phyloP scores from a whole-genome alignment of 1,284 basidiomycete genomes.

The Dichomitus squalens region DNA sequence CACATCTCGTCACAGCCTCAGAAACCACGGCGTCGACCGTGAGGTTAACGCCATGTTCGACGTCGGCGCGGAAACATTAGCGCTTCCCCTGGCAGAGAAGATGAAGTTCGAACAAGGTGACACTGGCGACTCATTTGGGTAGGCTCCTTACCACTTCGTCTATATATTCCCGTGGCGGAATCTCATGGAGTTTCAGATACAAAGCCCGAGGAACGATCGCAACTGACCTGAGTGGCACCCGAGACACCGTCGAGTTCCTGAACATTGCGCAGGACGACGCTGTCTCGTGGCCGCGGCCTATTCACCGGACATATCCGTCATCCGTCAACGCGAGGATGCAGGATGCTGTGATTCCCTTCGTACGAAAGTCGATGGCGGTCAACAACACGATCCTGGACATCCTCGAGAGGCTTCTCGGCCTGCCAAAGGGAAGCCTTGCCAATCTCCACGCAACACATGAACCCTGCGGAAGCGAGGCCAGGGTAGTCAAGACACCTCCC shows the following conservation, averaged over 20 bases:
- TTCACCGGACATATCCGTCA: conserved; percentile 56
- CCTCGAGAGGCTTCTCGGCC: conserved; percentile 58
- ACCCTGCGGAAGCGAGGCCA: conserved; percentile 59
- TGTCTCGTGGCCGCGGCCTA: conserved; percentile 53
- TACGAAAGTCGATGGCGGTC: conserved; percentile 57
- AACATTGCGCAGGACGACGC: conserved; percentile 71
- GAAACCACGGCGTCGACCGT: conserved; percentile 62
- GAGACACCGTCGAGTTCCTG: conserved; percentile 65
- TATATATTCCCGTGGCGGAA: background rate
- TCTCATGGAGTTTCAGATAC: conserved; percentile 44
- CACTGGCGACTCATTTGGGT: conserved; percentile 63
- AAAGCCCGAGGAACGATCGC: conserved; percentile 65
- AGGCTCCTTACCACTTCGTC: conserved; percentile 16
- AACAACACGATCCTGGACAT: conserved; percentile 55
- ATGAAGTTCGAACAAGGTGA: conserved; percentile 70
- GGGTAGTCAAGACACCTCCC: conserved; percentile 56
- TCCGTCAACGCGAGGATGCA: conserved; percentile 55
- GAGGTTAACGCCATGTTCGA: conserved; percentile 61
- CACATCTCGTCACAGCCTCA: conserved; percentile 42
- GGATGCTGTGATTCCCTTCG: conserved; percentile 54
- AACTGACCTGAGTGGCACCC: conserved; percentile 59
- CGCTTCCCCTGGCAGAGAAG: conserved; percentile 62
- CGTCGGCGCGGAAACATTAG: conserved; percentile 58
- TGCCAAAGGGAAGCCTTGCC: conserved; percentile 52
- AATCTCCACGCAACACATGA: conserved; percentile 49